A percentile compares a stretch with the other conserved stretches of the same genome.
phyloP scores from a whole-genome alignment of 2,329 filamentous ascomycete species.

The Ophiostoma piceae region DNA sequence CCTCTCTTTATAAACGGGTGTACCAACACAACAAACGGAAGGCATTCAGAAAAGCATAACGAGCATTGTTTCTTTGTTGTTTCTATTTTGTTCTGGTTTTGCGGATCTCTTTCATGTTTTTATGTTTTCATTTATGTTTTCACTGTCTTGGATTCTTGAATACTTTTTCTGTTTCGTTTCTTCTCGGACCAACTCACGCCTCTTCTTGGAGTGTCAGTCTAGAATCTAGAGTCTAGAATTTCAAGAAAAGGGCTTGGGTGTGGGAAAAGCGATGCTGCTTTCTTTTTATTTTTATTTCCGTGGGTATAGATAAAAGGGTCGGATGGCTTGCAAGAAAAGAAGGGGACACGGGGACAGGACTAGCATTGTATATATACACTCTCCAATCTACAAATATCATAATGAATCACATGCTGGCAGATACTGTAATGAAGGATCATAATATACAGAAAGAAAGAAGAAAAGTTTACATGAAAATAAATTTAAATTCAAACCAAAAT shows the following conservation, averaged over 20 bases:
- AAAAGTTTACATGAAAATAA: neutral
- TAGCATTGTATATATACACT: conserved; percentile 23
- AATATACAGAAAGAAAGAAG: neutral
- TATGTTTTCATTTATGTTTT: neutral
- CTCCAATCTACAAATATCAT: conserved; percentile 22
- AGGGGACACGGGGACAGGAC: neutral
- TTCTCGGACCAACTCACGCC: neutral
- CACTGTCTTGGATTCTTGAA: conserved; percentile 8
- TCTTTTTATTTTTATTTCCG: conserved; percentile 8
- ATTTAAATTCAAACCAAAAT: no score
- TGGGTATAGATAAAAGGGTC: conserved; percentile 15
- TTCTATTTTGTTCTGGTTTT: neutral
- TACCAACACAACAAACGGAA: conserved; percentile 18
- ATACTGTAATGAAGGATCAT: neutral
- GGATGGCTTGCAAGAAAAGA: conserved; percentile 11
- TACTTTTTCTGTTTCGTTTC: neutral
- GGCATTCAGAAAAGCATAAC: neutral
- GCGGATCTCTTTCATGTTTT: neutral
- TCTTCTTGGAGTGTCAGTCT: neutral
- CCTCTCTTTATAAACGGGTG: conserved; percentile 7
- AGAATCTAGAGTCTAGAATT: neutral
- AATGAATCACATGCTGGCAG: neutral
- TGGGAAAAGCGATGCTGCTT: conserved; percentile 1
- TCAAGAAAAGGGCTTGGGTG: neutral
- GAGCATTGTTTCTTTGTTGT: neutral